Evolutionary conservation across 2,329 filamentous ascomycete species (phyloP).

Genomic region (Talaromyces verruculosus): DNA sequence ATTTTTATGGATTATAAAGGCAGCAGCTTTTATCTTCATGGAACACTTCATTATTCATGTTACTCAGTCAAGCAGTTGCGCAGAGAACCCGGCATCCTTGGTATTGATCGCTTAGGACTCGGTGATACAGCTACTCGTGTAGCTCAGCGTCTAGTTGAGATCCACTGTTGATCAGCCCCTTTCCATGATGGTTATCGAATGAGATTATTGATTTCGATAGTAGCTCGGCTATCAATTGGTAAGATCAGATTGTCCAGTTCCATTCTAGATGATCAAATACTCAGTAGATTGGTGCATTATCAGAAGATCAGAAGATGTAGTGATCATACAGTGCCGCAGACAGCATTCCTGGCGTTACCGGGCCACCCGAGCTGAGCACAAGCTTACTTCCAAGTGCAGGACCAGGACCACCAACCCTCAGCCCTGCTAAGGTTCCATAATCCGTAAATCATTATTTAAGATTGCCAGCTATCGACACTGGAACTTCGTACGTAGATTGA

Average conservation of each 20-base stretch:
- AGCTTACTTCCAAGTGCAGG: not conserved
- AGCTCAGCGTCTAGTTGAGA: not conserved
- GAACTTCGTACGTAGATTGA: not conserved
- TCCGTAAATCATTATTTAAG: not conserved
- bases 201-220: not conserved
- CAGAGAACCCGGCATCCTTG: not conserved
- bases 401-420: not conserved
- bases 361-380: conserved; percentile 1
- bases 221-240: not conserved
- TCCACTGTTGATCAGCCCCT: conserved; percentile 8
- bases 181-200: not conserved
- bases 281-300: not conserved
- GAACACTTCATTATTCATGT: not conserved
- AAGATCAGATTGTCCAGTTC: not conserved
- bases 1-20: not conserved
- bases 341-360: conserved; percentile 12
- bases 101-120: not conserved
- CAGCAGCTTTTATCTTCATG: not conserved
- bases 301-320: not conserved
- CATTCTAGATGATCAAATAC: not conserved
- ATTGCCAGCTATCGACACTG: not conserved
- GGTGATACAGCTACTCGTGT: not conserved
- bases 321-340: not conserved
- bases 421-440: not conserved
- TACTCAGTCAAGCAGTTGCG: not conserved